Evolutionary conservation across 192 early-diverging fungal genomes (phyloP).

Genomic region (Geosiphon pyriformis): DNA sequence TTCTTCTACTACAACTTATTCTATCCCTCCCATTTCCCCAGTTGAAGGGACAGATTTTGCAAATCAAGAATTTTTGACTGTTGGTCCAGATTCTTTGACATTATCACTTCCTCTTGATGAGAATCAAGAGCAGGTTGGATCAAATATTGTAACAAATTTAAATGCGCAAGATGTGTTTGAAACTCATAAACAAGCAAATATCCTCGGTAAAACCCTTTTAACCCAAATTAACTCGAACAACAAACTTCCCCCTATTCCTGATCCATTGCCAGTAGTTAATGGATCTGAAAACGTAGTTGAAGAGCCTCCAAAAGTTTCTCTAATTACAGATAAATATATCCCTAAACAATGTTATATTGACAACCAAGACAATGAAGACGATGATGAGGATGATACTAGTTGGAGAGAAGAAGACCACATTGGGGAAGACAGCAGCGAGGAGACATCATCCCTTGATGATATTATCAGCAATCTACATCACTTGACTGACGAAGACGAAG

Average conservation of each 20-base stretch:
- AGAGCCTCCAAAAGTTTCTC: background rate
- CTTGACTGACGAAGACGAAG: constrained; percentile 10
- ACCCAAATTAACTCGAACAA: background rate
- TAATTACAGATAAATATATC: constrained; percentile 25
- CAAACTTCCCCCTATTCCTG: background rate
- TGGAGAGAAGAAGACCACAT: constrained; percentile 17
- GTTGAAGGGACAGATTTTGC: background rate
- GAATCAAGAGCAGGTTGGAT: background rate
- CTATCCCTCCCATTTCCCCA: constrained; percentile 12
- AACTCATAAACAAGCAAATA: background rate
- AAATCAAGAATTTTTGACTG: constrained; percentile 13
- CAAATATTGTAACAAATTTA: background rate
- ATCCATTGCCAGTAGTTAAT: background rate
- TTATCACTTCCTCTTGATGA: background rate
- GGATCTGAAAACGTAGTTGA: constrained; percentile 4
- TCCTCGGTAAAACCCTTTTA: no score
- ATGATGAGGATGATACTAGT: constrained; percentile 38
- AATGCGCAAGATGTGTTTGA: background rate
- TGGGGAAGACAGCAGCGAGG: constrained; percentile 23
- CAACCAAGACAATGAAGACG: constrained; percentile 34
- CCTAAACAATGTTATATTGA: constrained; percentile 28
- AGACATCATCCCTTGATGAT: constrained; percentile 16
- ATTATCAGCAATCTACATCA: constrained; percentile 18
- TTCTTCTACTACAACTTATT: constrained; percentile 9
- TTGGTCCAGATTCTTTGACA: background rate